phyloP scores from a whole-genome alignment of 106 monocot genomes.

The Platanthera zijinensis region DNA sequence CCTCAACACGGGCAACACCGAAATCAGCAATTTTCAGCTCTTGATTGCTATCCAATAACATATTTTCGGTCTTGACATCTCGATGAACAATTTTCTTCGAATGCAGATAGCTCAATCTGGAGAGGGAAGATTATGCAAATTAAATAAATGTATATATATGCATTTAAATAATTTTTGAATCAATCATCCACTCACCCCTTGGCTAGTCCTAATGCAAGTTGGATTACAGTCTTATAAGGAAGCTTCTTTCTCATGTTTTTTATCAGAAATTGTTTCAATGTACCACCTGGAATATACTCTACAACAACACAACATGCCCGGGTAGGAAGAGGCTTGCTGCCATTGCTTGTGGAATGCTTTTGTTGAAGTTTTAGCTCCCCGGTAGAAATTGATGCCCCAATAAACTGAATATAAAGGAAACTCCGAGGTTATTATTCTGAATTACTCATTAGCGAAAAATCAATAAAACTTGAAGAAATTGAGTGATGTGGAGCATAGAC shows the following conservation, averaged over 20 bases:
- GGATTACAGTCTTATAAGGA: slow-evolving; percentile 49
- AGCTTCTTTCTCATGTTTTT: slow-evolving; percentile 46
- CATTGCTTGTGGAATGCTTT: slow-evolving; percentile 25
- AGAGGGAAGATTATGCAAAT: background rate
- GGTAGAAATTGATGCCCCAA: slow-evolving; percentile 28
- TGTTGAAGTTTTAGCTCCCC: slow-evolving; percentile 48
- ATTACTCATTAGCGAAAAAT: no score
- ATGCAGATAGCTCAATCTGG: slow-evolving; percentile 76
- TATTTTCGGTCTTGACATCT: slow-evolving; percentile 82
- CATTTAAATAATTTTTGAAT: no score
- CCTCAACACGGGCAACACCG: slow-evolving; percentile 18
- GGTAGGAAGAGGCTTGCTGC: slow-evolving; percentile 14
- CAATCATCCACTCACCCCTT: slow-evolving; percentile 33
- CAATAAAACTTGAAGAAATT: no score
- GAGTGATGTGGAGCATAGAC: no score
- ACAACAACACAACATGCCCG: slow-evolving; percentile 52
- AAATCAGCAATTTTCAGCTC: slow-evolving; percentile 71
- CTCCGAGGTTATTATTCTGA: no score
- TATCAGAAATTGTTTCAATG: slow-evolving; percentile 45
- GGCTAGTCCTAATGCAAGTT: slow-evolving; percentile 55
- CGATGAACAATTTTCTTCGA: slow-evolving; percentile 71
- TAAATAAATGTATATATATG: no score
- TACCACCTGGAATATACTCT: slow-evolving; percentile 54
- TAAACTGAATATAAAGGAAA: slow-evolving; percentile 15
- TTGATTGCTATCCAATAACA: slow-evolving; percentile 40